A percentile compares a stretch with the other conserved stretches of the same genome.
Evolutionary conservation across 768 basidiomycete species (phyloP).

Genomic region (Phylloporus rhodoxanthus): DNA sequence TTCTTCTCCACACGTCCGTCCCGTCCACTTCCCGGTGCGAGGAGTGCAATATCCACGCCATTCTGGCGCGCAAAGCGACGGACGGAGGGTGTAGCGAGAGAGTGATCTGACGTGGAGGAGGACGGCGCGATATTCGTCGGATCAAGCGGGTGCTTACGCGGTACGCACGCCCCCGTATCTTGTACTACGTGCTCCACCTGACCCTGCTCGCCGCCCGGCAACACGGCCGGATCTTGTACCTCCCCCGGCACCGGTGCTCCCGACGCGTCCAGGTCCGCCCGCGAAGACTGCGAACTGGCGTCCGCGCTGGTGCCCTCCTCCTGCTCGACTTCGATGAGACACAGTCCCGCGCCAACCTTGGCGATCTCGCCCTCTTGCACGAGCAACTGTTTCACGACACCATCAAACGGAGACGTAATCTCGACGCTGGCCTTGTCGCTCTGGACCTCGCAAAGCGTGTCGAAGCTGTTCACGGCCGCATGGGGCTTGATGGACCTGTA

Average conservation of each 20-base stretch:
- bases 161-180: not conserved
- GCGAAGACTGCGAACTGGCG: not conserved
- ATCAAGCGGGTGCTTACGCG: constrained; percentile 54
- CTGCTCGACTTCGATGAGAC: constrained; percentile 75
- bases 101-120: constrained; percentile 25
- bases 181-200: not conserved
- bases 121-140: constrained; percentile 36
- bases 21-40: constrained; percentile 67
- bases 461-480: constrained; percentile 55
- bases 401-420: constrained; percentile 83
- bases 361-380: constrained; percentile 80
- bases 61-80: constrained; percentile 68
- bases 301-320: constrained; percentile 29
- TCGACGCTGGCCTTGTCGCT: constrained; percentile 89
- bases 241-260: not conserved
- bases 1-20: constrained; percentile 67
- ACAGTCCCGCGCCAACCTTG: constrained; percentile 74
- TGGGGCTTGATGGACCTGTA: constrained; percentile 58
- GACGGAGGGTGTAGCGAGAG: constrained; percentile 72
- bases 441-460: constrained; percentile 77
- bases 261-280: not conserved
- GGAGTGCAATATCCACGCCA: constrained; percentile 50
- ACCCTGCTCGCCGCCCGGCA: not conserved
- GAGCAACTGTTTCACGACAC: constrained; percentile 62
- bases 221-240: constrained; percentile 13